Base-by-base conservation (phyloP, 1,139 yeast species). In the Diutina pseudorugosa region DNA sequence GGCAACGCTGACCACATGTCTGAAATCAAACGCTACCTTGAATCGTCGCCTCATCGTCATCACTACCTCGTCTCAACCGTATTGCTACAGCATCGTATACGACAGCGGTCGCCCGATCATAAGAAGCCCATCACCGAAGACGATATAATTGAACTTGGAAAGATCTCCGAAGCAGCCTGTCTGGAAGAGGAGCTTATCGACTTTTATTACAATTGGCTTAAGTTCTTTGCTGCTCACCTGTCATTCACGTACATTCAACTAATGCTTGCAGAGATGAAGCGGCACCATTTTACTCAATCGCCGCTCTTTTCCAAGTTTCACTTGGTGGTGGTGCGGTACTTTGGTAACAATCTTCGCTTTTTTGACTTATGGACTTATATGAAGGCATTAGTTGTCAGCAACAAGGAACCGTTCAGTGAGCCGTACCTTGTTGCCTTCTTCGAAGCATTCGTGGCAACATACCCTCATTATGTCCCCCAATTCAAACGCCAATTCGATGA, bases 371-470 rank as follows among this genome's bases (percentile, higher is more conserved):
- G 47, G 47, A 21, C 47, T 7, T 43, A 43, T 14, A 43, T 43
- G 47, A 43, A 23, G 33, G 47, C 47, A 14, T 12, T 43, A 7
- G 47, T 25, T 9, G 12, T 21, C 12, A 21, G 30, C 16, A 43
- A 43, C 14, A 14, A 21, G 4, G 18, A 43, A 9, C 16, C 40
- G 9, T 45, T 45, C n/a, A 14, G 36, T 12, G 49, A 45, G 27
- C 36, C 25, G 6, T 18, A 27, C n/a, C 40, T 45, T 9, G 21
- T 45, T 8, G 21, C n/a, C 9, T 45, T 27, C n/a, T 45, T 45
- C n/a, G 49, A 45, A n/a, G 36, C 40, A 41, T 45, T 45, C 27
- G 49, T 45, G n/a, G 18, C 21, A 11, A 45, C 49, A 3, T 45
- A 45, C 40, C 49, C 49, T 18, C 40, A 45, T 18, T 45, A 27